Percentiles rank a stretch among this genome's conserved stretches.
These are phyloP conservation scores for Xylaria sp. DNA, from an alignment of 2,329 filamentous ascomycete genomes.

Conservation along the genomic window DNA sequence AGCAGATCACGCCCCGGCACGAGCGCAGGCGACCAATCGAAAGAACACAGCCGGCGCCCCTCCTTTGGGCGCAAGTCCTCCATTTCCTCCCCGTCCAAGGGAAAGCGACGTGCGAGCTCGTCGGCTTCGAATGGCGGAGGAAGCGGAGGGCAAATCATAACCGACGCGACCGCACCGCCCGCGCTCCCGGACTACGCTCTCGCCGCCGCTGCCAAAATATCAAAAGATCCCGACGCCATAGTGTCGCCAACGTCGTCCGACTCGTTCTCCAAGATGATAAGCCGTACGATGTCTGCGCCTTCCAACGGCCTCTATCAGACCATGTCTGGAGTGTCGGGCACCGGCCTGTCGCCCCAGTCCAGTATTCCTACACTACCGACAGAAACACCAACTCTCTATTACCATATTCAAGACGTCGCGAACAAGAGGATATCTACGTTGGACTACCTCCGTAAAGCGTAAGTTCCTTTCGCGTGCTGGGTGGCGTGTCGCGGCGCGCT, in stretches of 20 bases:
- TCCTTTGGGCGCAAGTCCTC: conserved; percentile 67
- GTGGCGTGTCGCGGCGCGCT: neutral
- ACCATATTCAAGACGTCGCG: conserved; percentile 83
- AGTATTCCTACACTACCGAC: conserved; percentile 52
- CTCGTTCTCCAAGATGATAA: conserved; percentile 58
- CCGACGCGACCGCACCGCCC: conserved; percentile 61
- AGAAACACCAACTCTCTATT: conserved; percentile 63
- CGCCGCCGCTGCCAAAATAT: conserved; percentile 58
- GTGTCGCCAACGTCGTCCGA: conserved; percentile 52
- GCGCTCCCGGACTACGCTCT: conserved; percentile 66
- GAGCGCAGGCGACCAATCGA: conserved; percentile 50
- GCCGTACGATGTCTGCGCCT: conserved; percentile 53
- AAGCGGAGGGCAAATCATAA: conserved; percentile 51
- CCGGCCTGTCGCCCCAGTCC: conserved; percentile 42
- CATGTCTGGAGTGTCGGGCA: conserved; percentile 46
- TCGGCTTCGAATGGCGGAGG: conserved; percentile 51
- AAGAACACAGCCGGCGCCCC: conserved; percentile 59
- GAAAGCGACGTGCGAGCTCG: conserved; percentile 56
- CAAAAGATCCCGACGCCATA: conserved; percentile 48
- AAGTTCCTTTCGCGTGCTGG: conserved; percentile 53
- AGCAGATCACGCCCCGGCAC: conserved; percentile 52
- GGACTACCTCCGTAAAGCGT: conserved; percentile 93
- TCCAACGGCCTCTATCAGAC: conserved; percentile 32
- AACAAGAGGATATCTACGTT: conserved; percentile 94
- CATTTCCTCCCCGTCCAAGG: conserved; percentile 56